A percentile compares a stretch with the other conserved stretches of the same genome.
These are phyloP conservation scores for Naganishia friedmannii DNA, from an alignment of 768 basidiomycete genomes.

Conservation along the genomic window DNA sequence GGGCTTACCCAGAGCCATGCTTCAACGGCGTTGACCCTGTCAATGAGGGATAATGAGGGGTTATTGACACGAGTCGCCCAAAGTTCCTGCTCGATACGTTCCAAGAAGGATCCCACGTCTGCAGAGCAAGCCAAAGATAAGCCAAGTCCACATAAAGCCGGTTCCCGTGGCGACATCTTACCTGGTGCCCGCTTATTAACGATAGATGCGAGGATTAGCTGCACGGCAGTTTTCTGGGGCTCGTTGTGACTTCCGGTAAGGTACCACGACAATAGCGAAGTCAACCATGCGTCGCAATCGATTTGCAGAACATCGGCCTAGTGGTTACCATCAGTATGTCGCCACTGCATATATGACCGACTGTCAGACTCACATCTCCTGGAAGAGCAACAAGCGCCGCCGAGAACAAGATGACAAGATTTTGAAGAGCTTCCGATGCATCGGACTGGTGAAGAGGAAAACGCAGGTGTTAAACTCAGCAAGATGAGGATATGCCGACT, in stretches of 20 bases:
- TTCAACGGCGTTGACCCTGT: slow-evolving; percentile 59
- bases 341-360: background rate
- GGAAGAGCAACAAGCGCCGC: slow-evolving; percentile 65
- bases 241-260: slow-evolving; percentile 52
- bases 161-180: slow-evolving; percentile 48
- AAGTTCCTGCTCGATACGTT: slow-evolving; percentile 30
- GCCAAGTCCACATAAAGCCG: slow-evolving; percentile 54
- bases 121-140: slow-evolving; percentile 50
- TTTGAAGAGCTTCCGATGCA: slow-evolving; percentile 56
- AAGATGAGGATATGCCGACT: background rate
- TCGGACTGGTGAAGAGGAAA: slow-evolving; percentile 20
- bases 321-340: background rate
- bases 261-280: slow-evolving; percentile 63
- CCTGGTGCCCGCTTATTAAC: slow-evolving; percentile 75
- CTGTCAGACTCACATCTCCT: slow-evolving; percentile 61
- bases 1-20: slow-evolving; percentile 69
- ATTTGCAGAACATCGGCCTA: slow-evolving; percentile 16
- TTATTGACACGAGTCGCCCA: slow-evolving; percentile 9
- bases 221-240: slow-evolving; percentile 42
- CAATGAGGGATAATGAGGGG: background rate
- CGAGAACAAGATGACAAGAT: slow-evolving; percentile 66
- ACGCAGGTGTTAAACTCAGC: background rate
- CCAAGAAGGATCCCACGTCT: slow-evolving; percentile 35
- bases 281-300: slow-evolving; percentile 61
- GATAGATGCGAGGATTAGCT: slow-evolving; percentile 60